These are phyloP conservation scores for Fraxinus angustifolia DNA, from an alignment of 305 asterid genomes.

Conservation along the genomic window DNA sequence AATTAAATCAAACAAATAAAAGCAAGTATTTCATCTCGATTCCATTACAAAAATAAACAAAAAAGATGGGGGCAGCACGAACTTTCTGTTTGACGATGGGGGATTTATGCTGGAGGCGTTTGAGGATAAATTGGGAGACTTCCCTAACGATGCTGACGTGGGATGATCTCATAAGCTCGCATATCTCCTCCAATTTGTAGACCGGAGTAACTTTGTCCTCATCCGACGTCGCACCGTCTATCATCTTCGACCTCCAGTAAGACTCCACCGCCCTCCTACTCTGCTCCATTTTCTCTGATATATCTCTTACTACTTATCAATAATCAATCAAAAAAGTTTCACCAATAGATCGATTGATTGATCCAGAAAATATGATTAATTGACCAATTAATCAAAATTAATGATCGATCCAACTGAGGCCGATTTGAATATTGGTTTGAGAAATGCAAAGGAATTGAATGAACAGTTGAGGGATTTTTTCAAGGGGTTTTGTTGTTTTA, in stretches of 20 bases:
- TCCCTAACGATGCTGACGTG: constrained; percentile 83
- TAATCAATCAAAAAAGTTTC: neutral
- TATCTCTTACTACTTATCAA: neutral
- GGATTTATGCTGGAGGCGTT: constrained; percentile 91
- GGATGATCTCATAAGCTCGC: constrained; percentile 80
- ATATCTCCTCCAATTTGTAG: constrained; percentile 89
- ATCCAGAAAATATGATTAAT: neutral
- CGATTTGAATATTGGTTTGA: constrained; percentile 4
- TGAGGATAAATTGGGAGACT: constrained; percentile 79
- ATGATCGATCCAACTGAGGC: neutral
- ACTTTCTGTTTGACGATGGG: constrained; percentile 91
- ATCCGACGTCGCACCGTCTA: constrained; percentile 86
- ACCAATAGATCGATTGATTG: constrained; percentile 8
- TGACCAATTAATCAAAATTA: constrained; percentile 7
- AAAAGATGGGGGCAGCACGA: neutral
- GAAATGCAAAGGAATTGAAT: constrained; percentile 8
- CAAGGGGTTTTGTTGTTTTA: constrained; percentile 14
- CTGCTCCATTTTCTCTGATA: constrained; percentile 59
- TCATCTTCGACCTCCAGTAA: constrained; percentile 84
- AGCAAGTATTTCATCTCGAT: neutral
- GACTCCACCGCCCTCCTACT: constrained; percentile 99
- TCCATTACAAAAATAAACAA: neutral
- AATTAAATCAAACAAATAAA: neutral
- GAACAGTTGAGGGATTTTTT: constrained; percentile 11
- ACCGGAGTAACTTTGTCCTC: constrained; percentile 97